These are phyloP conservation scores for Arthrocladium fulminans DNA, from an alignment of 2,329 filamentous ascomycete species.

Conservation along the genomic window DNA sequence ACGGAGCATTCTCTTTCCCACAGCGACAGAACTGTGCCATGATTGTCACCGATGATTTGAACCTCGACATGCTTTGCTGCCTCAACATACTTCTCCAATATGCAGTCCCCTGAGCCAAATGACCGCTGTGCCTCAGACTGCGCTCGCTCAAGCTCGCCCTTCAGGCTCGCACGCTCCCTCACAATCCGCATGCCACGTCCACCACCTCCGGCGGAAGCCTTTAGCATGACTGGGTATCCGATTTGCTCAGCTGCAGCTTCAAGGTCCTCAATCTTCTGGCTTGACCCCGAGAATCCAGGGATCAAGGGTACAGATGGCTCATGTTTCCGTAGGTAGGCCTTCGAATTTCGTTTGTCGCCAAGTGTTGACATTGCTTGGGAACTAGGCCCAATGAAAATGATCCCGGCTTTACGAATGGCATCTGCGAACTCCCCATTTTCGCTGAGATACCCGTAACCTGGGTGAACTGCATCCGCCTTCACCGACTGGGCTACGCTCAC, in stretches of 20 bases:
- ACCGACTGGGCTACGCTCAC: slow-evolving; percentile 22
- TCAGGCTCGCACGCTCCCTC: slow-evolving; percentile 26
- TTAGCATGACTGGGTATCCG: slow-evolving; percentile 33
- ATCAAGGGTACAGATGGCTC: slow-evolving; percentile 26
- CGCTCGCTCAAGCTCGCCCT: slow-evolving; percentile 30
- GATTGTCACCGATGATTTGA: slow-evolving; percentile 42
- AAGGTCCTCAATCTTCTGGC: slow-evolving; percentile 17
- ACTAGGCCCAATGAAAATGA: slow-evolving; percentile 30
- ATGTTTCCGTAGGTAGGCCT: slow-evolving; percentile 22
- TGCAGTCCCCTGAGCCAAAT: slow-evolving; percentile 36
- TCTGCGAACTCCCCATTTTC: slow-evolving; percentile 29
- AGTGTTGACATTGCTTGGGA: slow-evolving; percentile 26
- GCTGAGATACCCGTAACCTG: slow-evolving; percentile 30
- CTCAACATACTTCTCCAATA: slow-evolving; percentile 38
- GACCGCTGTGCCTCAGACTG: slow-evolving; percentile 33
- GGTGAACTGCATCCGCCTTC: slow-evolving; percentile 26
- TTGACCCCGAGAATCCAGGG: slow-evolving; percentile 17
- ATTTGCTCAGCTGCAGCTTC: slow-evolving; percentile 26
- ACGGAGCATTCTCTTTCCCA: slow-evolving; percentile 46
- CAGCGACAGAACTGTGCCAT: slow-evolving; percentile 33
- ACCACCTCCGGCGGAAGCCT: slow-evolving; percentile 42
- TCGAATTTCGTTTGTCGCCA: slow-evolving; percentile 27
- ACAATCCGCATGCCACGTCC: slow-evolving; percentile 38
- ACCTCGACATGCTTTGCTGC: slow-evolving; percentile 42
- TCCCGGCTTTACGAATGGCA: slow-evolving; percentile 23